Evolutionary conservation across 2,329 filamentous ascomycete species (phyloP).

Genomic region (Colletotrichum sp.): DNA sequence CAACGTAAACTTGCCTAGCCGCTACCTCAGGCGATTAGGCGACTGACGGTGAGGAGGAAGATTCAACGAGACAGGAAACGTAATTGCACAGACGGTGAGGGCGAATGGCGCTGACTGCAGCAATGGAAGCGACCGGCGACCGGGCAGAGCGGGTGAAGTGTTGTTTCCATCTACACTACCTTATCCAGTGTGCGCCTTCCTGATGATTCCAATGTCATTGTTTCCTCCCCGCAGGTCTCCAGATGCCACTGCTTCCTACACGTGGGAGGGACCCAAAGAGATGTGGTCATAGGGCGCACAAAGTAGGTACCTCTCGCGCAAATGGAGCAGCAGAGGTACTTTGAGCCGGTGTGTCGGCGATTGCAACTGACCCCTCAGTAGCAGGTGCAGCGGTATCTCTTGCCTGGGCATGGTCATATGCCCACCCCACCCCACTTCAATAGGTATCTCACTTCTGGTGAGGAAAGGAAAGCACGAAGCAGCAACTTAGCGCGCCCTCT

Average conservation of each 20-base stretch:
- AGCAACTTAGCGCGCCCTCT: neutral
- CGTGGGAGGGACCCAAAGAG: constrained; percentile 1
- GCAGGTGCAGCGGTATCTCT: neutral
- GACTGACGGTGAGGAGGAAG: neutral
- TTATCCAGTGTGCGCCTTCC: neutral
- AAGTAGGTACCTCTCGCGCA: neutral
- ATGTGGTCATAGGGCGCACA: neutral
- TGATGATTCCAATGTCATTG: neutral
- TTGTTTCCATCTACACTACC: neutral
- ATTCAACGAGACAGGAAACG: neutral
- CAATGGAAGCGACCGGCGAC: neutral
- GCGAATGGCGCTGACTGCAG: neutral
- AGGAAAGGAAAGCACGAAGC: neutral
- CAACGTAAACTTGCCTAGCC: neutral
- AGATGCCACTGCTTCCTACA: constrained; percentile 14
- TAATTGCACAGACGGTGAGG: neutral
- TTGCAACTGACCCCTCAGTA: neutral
- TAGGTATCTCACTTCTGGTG: neutral
- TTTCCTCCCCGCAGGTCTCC: neutral
- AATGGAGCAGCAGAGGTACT: neutral
- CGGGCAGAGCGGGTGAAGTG: neutral
- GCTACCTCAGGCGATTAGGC: neutral
- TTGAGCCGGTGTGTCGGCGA: neutral
- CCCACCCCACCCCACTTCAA: neutral
- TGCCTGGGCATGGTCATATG: neutral